Conservation (phyloP, 1,284 basidiomycete genomes). For the Puccinia polysora region DNA sequence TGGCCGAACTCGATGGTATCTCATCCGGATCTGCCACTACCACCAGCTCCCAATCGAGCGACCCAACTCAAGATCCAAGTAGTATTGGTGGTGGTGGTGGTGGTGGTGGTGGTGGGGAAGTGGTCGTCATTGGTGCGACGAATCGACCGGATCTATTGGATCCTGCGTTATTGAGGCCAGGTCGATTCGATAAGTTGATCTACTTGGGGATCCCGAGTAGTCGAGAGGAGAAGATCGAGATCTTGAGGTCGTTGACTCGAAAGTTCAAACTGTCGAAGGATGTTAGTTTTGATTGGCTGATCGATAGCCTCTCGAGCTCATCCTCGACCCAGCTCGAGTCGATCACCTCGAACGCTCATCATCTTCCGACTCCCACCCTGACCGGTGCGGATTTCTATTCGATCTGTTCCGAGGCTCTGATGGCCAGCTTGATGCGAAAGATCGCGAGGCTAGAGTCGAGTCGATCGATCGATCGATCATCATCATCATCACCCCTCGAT, state of each 20-base stretch:
- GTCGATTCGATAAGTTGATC: conserved; percentile 94
- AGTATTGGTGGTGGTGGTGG: conserved; percentile 39
- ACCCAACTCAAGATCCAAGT: too few species aligned
- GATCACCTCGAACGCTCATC: too few species aligned
- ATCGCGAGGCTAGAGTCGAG: conserved; percentile 56
- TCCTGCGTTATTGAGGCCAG: conserved; percentile 55
- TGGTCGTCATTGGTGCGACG: conserved; percentile 57
- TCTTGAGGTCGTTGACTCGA: conserved; percentile 82
- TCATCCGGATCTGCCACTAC: conserved; percentile 45
- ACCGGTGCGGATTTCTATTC: conserved; percentile 99
- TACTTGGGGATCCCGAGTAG: conserved; percentile 90
- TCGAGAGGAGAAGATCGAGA: conserved; percentile 78
- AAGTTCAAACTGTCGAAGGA: conserved; percentile 78
- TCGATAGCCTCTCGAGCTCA: too few species aligned
- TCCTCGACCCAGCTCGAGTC: too few species aligned
- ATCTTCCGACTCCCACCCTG: too few species aligned
- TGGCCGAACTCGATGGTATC: conserved; percentile 57
- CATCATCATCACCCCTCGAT: conserved; percentile 51
- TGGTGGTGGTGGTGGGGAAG: conserved; percentile 53
- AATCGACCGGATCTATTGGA: conserved; percentile 56
- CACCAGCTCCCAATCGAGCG: conserved; percentile 9
- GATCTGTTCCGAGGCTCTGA: conserved; percentile 89
- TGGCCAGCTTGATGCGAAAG: conserved; percentile 80
- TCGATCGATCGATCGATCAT: conserved; percentile 45
- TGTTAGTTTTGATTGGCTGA: conserved; percentile 65